Conservation (phyloP, 2,329 filamentous ascomycete genomes). For the Ilyonectria mors-panacis region DNA sequence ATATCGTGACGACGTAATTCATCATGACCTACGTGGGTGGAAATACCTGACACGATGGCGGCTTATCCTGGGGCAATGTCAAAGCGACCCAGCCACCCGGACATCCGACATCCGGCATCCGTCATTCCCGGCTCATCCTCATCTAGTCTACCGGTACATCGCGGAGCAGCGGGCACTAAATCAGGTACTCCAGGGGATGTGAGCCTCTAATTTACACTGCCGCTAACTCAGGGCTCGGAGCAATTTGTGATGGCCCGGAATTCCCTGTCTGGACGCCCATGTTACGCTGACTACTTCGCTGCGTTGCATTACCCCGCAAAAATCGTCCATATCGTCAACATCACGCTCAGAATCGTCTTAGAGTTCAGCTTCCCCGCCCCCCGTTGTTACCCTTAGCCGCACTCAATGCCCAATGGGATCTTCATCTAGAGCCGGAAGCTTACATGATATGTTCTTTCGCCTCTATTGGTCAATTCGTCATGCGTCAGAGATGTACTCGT, state of each 20-base stretch:
- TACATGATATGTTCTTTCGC: not conserved
- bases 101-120: no score
- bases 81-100: not conserved
- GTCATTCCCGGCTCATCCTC: no score
- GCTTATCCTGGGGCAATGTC: not conserved
- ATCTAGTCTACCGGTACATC: no score
- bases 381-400: not conserved
- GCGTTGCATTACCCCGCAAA: not conserved
- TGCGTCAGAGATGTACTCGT: not conserved
- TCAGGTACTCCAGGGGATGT: not conserved
- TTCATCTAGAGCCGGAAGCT: not conserved
- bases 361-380: constrained; percentile 1
- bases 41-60: not conserved
- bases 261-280: not conserved
- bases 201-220: not conserved
- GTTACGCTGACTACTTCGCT: not conserved
- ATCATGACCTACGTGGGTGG: constrained; percentile 1
- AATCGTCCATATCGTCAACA: not conserved
- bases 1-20: not conserved
- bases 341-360: not conserved
- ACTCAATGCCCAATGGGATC: not conserved
- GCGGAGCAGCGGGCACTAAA: no score
- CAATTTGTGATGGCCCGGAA: not conserved
- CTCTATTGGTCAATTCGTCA: not conserved
- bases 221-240: not conserved